Conservation (phyloP, 495 filamentous ascomycete species). For the Tuber borchii region DNA sequence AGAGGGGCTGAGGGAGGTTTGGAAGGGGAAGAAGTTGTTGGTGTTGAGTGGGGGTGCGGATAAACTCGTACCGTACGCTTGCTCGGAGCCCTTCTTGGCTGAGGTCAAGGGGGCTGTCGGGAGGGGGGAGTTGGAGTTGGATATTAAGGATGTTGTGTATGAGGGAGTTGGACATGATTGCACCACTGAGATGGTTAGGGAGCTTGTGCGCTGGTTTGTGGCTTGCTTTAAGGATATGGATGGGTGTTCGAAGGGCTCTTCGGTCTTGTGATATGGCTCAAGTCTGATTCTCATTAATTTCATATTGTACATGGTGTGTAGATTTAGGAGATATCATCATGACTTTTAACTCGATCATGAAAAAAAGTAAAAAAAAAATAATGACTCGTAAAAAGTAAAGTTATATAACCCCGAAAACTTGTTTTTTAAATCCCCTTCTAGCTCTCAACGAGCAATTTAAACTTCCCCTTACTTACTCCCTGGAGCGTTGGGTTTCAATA, state of each 20-base stretch:
- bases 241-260: conserved; percentile 5
- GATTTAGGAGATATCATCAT: not conserved
- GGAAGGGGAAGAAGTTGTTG: conserved; percentile 70
- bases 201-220: conserved; percentile 61
- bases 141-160: conserved; percentile 70
- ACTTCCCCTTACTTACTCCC: not conserved
- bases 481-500: not conserved
- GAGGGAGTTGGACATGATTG: conserved; percentile 66
- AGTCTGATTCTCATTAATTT: not conserved
- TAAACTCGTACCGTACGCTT: conserved; percentile 74
- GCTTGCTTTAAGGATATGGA: conserved; percentile 46
- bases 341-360: conserved; percentile 3
- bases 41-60: conserved; percentile 70
- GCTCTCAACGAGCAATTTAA: not conserved
- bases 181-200: conserved; percentile 62
- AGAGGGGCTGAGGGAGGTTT: conserved; percentile 46
- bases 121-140: conserved; percentile 53
- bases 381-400: not conserved
- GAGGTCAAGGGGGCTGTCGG: conserved; percentile 60
- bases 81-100: conserved; percentile 59
- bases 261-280: conserved; percentile 14
- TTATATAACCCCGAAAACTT: not conserved
- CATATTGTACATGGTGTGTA: conserved; percentile 1
- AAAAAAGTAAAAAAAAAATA: not conserved
- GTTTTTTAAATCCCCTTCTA: not conserved